These are phyloP conservation scores for Drechslerella stenobrocha DNA, from an alignment of 2,329 filamentous ascomycete species.

Conservation along the genomic window DNA sequence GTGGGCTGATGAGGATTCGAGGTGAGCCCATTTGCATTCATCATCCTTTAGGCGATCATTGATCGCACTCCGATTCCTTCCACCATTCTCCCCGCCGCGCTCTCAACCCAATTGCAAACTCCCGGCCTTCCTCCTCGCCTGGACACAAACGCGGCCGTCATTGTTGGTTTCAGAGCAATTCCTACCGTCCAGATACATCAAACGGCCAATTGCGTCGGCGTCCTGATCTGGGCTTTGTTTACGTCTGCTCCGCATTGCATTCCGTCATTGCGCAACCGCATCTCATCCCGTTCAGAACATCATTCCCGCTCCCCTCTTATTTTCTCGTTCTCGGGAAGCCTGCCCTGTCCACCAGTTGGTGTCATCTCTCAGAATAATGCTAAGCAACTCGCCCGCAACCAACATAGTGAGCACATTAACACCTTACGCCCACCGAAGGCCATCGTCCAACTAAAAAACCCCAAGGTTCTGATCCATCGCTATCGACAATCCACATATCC, in stretches of 20 bases:
- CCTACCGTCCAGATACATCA: too few relatives aligned
- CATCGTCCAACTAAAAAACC: neutral
- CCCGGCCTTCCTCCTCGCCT: too few relatives aligned
- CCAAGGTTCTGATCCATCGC: neutral
- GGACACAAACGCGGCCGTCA: too few relatives aligned
- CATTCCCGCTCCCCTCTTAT: neutral
- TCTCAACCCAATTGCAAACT: too few relatives aligned
- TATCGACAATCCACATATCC: too few relatives aligned
- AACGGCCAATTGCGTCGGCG: too few relatives aligned
- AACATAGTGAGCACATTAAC: slow-evolving; percentile 29
- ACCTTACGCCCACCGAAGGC: slow-evolving; percentile 17
- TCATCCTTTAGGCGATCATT: too few relatives aligned
- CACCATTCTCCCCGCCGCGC: too few relatives aligned
- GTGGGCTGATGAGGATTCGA: slow-evolving; percentile 42
- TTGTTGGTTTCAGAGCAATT: too few relatives aligned
- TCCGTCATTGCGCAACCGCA: too few relatives aligned
- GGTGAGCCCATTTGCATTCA: slow-evolving; percentile 19
- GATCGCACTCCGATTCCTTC: too few relatives aligned
- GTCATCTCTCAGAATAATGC: slow-evolving; percentile 18
- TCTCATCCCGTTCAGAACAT: neutral
- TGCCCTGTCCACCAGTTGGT: neutral
- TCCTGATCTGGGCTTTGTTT: too few relatives aligned
- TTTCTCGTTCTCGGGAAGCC: neutral
- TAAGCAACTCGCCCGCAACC: slow-evolving; percentile 26
- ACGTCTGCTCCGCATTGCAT: neutral